Evolutionary conservation across 805 yeast genomes (phyloP).

Genomic region (Pichia scutulata): DNA sequence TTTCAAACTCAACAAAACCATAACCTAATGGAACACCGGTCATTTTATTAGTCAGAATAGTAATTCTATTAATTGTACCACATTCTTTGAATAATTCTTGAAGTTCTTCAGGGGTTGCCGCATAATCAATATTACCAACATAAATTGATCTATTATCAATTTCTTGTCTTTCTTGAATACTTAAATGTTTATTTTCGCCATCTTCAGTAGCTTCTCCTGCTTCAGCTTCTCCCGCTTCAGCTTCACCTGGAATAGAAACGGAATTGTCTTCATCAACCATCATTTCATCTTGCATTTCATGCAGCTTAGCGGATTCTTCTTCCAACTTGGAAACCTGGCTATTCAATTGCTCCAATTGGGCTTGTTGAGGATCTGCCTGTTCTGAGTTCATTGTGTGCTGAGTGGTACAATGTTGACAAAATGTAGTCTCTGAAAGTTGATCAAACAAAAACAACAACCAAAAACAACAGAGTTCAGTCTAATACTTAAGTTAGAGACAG

Average conservation of each 20-base stretch:
- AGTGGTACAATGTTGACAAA: background rate
- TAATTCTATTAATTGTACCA: conserved; percentile 73
- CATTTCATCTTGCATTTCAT: conserved; percentile 45
- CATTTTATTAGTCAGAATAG: conserved; percentile 61
- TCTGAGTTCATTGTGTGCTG: background rate
- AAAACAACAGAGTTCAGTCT: background rate
- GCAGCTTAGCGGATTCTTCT: conserved; percentile 53
- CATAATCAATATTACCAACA: conserved; percentile 82
- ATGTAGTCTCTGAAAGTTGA: background rate
- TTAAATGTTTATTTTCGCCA: conserved; percentile 2
- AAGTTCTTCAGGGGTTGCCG: conserved; percentile 68
- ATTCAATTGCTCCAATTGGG: conserved; percentile 29
- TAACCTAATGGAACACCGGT: conserved; percentile 83
- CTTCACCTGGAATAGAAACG: background rate
- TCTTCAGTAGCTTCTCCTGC: background rate
- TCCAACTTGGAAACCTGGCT: conserved; percentile 47
- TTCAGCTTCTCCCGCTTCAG: conserved; percentile 2
- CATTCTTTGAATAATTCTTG: conserved; percentile 63
- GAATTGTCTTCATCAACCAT: conserved; percentile 3
- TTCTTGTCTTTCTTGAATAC: conserved; percentile 40
- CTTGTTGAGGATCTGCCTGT: background rate
- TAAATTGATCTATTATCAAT: conserved; percentile 72
- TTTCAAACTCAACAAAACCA: conserved; percentile 82
- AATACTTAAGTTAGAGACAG: background rate
- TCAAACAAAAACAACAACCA: background rate